A percentile compares a stretch with the other conserved stretches of the same genome.
Evolutionary conservation across 208 protist genomes (phyloP).

Genomic region (Acanthamoeba healyi): DNA sequence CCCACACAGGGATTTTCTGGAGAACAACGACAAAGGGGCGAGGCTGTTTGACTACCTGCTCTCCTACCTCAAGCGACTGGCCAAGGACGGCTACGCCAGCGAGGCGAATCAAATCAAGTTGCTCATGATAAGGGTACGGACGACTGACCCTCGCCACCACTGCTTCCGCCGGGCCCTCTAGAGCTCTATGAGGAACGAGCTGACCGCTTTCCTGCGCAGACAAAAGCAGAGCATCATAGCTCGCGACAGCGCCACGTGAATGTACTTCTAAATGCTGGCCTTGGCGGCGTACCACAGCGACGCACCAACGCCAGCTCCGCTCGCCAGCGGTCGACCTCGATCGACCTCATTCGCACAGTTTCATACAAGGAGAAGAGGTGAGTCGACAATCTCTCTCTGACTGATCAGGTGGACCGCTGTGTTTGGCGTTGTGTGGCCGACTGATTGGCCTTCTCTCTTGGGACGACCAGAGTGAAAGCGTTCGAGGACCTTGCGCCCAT

Average conservation of each 20-base stretch:
- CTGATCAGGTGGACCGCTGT: no score
- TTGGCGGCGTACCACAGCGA: background rate
- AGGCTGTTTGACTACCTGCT: constrained; percentile 33
- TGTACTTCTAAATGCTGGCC: background rate
- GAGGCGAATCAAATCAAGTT: constrained; percentile 60
- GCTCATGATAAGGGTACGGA: constrained; percentile 21
- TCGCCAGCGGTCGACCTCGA: background rate
- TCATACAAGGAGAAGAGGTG: constrained; percentile 68
- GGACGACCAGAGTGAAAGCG: constrained; percentile 15
- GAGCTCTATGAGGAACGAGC: no score
- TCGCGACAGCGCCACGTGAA: background rate
- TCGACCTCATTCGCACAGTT: constrained; percentile 62
- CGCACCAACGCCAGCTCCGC: background rate
- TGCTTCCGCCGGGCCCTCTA: no score
- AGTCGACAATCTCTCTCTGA: background rate
- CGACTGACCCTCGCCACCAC: background rate
- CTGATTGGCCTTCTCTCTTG: no score
- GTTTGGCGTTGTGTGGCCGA: no score
- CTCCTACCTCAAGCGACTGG: background rate
- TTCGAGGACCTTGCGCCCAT: constrained; percentile 47
- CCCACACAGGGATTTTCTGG: constrained; percentile 50
- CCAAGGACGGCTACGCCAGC: constrained; percentile 26
- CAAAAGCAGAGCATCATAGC: constrained; percentile 1
- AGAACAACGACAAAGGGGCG: constrained; percentile 66
- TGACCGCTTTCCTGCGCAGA: background rate